Base-by-base conservation (phyloP, 768 basidiomycete genomes). In the Lactarius quietus region DNA sequence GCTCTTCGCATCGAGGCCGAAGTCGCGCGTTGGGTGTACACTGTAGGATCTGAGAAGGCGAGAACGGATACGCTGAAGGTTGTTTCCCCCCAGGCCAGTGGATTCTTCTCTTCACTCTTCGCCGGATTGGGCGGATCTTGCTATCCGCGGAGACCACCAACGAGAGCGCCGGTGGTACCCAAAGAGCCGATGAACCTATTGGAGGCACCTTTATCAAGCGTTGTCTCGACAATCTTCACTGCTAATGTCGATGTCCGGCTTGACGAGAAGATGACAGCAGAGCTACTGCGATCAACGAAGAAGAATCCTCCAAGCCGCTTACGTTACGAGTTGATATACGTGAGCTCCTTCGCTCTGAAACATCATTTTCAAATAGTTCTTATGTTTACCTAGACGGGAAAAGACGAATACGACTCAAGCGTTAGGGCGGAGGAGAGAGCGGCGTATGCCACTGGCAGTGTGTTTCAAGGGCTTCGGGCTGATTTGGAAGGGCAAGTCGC, bases 261-360 rank as follows among this genome's bases (percentile, higher is more conserved):
- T 20, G 85, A 85, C 67, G 81, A 84, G 74, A 90, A 88, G 72
- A 77, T 89, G 56, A 79, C 84, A 2, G 74, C 78, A 10, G 96
- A 98, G 74, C 78, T 98, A 36, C 83, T 90, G 65, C 81, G 96
- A 64, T 92, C 93, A 1, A 99, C 95, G 14, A 98, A 98, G 83
- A 99, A 99, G 80, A 88, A 91, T 61, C 90, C 93, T 0, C 96
- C 96, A 0, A 78, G 76, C 6, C 83, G 79, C 59, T 83, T 95
- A 73, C 86, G 82, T 62, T 90, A 91, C 62, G 86, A 90, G 69
- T 80, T 99, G 15, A 93, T 99, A 48, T 98, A 92, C 78, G 89
- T 91, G 59, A 68, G 86, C 74, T 18, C 15, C 10, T 43, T 36
- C 43, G 6, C 23, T 41, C 17, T 54, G 59, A 57, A 63, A 65